These are phyloP conservation scores for Saxispiralis lemnorum DNA, from an alignment of 495 filamentous ascomycete genomes.

Conservation along the genomic window DNA sequence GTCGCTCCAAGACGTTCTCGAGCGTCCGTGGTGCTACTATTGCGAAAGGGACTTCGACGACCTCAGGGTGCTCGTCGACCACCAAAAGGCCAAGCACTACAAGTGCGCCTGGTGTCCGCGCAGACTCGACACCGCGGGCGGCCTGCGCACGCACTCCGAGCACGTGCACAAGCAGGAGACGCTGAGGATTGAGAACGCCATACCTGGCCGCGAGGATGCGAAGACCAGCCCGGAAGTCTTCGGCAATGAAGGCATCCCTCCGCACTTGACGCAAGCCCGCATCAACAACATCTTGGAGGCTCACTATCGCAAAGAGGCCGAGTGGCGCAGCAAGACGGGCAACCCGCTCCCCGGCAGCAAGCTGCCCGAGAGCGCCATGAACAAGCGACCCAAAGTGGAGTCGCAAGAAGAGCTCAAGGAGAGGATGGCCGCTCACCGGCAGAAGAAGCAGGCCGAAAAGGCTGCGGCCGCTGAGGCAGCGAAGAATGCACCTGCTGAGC, in stretches of 20 bases:
- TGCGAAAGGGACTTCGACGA: constrained; percentile 98
- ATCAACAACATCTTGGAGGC: constrained; percentile 66
- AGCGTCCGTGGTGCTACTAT: constrained; percentile 94
- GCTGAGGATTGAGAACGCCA: constrained; percentile 71
- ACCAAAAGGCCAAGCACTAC: constrained; percentile 98
- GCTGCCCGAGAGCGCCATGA: neutral
- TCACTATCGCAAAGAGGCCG: constrained; percentile 69
- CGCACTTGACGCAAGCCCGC: constrained; percentile 63
- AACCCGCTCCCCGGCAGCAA: constrained; percentile 49
- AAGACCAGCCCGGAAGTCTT: constrained; percentile 72
- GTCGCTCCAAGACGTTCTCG: constrained; percentile 68
- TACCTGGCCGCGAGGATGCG: constrained; percentile 61
- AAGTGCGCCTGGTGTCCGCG: constrained; percentile 82
- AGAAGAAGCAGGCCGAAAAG: constrained; percentile 25
- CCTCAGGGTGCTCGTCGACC: constrained; percentile 81
- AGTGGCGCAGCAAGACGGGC: constrained; percentile 63
- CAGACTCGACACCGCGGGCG: constrained; percentile 84
- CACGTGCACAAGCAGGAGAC: constrained; percentile 94
- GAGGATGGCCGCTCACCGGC: constrained; percentile 15
- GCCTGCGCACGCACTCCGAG: constrained; percentile 91
- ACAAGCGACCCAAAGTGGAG: constrained; percentile 18
- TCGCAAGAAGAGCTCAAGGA: constrained; percentile 14
- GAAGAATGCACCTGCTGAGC: neutral
- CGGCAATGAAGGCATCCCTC: constrained; percentile 91
- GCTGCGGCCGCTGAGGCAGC: constrained; percentile 32